Conservation (phyloP, 2,329 filamentous ascomycete genomes). For the Aspergillus latus region DNA sequence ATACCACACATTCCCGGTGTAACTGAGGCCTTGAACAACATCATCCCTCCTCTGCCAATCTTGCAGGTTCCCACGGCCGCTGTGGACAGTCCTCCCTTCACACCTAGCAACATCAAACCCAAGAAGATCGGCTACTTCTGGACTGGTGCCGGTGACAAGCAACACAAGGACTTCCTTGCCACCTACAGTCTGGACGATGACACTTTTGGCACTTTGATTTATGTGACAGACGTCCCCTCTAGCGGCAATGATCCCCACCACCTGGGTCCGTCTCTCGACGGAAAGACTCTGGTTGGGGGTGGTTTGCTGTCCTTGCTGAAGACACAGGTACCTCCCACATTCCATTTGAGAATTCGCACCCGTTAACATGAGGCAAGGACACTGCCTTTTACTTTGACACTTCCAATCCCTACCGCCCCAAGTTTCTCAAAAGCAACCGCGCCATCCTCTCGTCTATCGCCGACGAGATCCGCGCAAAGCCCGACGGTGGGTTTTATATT, state of each 20-base stretch:
- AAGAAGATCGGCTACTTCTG: conserved; percentile 68
- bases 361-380: conserved; percentile 41
- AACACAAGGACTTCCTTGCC: conserved; percentile 44
- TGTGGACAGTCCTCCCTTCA: conserved; percentile 47
- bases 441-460: conserved; percentile 59
- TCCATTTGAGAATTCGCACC: neutral
- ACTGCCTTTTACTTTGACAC: conserved; percentile 64
- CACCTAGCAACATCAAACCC: conserved; percentile 56
- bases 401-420: conserved; percentile 58
- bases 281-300: conserved; percentile 59
- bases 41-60: conserved; percentile 57
- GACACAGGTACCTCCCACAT: conserved; percentile 2
- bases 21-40: conserved; percentile 55
- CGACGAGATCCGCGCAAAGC: conserved; percentile 64
- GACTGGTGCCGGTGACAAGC: conserved; percentile 61
- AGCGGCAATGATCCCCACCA: conserved; percentile 64
- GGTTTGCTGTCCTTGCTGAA: conserved; percentile 41
- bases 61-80: conserved; percentile 57
- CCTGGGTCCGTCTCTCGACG: conserved; percentile 55
- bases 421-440: conserved; percentile 61
- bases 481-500: conserved; percentile 61
- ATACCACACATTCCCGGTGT: conserved; percentile 61
- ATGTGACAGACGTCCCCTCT: conserved; percentile 58
- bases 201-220: conserved; percentile 61
- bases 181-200: conserved; percentile 44